phyloP scores from a whole-genome alignment of 1,284 basidiomycete genomes.

The Volvariella surrecta region DNA sequence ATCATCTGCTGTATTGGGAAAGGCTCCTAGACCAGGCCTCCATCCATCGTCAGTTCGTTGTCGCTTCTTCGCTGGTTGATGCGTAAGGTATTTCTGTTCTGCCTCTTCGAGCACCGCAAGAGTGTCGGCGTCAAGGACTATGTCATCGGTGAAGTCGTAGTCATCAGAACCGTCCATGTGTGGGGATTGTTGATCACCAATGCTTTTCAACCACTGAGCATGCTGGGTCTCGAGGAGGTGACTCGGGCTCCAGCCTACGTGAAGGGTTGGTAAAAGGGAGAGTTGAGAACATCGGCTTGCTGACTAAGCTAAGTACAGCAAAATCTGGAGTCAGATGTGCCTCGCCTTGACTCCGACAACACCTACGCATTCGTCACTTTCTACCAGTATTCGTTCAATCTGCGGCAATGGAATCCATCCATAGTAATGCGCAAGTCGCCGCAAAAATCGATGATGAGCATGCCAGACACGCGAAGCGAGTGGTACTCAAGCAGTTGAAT shows the following conservation, averaged over 20 bases:
- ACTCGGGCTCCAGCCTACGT: too few relatives aligned
- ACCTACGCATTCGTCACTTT: not conserved
- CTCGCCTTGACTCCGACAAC: not conserved
- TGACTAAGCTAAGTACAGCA: too few relatives aligned
- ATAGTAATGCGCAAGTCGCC: slow-evolving; percentile 16
- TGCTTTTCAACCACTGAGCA: not conserved
- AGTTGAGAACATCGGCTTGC: too few relatives aligned
- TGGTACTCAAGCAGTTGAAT: slow-evolving; percentile 50
- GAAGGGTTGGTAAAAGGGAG: too few relatives aligned
- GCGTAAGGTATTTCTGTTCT: slow-evolving; percentile 41
- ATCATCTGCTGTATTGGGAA: slow-evolving; percentile 21
- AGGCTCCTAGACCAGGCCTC: slow-evolving; percentile 21
- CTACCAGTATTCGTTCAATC: not conserved
- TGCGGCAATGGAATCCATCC: slow-evolving; percentile 22
- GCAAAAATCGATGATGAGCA: slow-evolving; percentile 51
- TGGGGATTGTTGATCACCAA: not conserved
- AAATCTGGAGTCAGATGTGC: too few relatives aligned
- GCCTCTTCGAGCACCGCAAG: slow-evolving; percentile 52
- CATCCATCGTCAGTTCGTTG: slow-evolving; percentile 39
- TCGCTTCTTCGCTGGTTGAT: slow-evolving; percentile 41
- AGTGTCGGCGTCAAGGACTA: slow-evolving; percentile 54
- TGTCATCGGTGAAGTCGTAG: slow-evolving; percentile 46
- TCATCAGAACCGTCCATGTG: slow-evolving; percentile 58
- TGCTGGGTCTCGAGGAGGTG: too few relatives aligned
- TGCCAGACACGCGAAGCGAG: slow-evolving; percentile 43